Evolutionary conservation across 768 basidiomycete species (phyloP).

Genomic region (Boletellus emodensis): DNA sequence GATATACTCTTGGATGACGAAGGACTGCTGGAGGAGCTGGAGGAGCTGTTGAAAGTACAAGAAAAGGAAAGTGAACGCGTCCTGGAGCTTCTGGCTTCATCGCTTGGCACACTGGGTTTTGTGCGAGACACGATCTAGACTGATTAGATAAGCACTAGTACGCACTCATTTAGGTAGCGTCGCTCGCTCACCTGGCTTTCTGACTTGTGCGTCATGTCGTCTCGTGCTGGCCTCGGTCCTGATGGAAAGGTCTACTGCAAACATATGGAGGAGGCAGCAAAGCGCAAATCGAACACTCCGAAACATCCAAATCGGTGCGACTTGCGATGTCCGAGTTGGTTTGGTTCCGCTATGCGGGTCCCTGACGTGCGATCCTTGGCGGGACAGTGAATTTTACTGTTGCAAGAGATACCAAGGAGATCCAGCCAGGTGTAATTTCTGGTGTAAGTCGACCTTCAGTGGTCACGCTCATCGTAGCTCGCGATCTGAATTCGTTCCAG

Average conservation of each 20-base stretch:
- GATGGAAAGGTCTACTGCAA: slow-evolving; percentile 38
- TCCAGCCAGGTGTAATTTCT: slow-evolving; percentile 32
- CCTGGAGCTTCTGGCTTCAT: slow-evolving; percentile 67
- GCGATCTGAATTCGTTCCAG: slow-evolving; percentile 13
- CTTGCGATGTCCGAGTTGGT: neutral
- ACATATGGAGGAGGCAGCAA: slow-evolving; percentile 31
- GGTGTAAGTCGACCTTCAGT: slow-evolving; percentile 27
- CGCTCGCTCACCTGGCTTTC: neutral
- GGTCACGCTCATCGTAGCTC: neutral
- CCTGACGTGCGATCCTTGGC: slow-evolving; percentile 5
- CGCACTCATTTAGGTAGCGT: neutral
- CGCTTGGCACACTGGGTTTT: slow-evolving; percentile 72
- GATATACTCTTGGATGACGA: slow-evolving; percentile 71
- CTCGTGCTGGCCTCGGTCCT: slow-evolving; percentile 13
- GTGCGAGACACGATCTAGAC: slow-evolving; percentile 59
- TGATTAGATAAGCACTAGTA: slow-evolving; percentile 23
- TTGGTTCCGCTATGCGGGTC: neutral
- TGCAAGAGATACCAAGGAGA: slow-evolving; percentile 29
- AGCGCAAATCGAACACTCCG: slow-evolving; percentile 31
- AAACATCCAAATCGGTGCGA: slow-evolving; percentile 39
- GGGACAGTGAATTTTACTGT: slow-evolving; percentile 36
- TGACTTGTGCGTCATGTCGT: slow-evolving; percentile 14
- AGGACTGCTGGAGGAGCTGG: slow-evolving; percentile 58
- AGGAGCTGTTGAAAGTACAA: slow-evolving; percentile 62
- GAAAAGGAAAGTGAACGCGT: slow-evolving; percentile 74